Evolutionary conservation across 306 rosid species (phyloP).

Genomic region (Senna tora): DNA sequence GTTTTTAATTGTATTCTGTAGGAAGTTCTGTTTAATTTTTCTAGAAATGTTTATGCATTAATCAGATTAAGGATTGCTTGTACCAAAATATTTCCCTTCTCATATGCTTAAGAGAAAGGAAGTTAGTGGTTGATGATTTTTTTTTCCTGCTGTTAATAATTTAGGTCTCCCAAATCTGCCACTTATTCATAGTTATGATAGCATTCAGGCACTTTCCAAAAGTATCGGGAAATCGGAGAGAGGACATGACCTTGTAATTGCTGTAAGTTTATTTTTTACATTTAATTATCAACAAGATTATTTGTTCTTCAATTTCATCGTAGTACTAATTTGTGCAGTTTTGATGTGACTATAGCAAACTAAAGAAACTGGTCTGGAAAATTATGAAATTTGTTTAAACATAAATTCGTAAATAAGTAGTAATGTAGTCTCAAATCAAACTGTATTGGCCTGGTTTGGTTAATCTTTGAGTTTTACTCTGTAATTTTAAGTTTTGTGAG

Average conservation of each 20-base stretch:
- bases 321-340: background rate
- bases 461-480: background rate
- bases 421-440: slow-evolving; percentile 6
- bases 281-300: background rate
- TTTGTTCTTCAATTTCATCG: slow-evolving; percentile 21
- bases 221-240: slow-evolving; percentile 70
- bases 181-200: slow-evolving; percentile 85
- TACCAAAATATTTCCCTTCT: slow-evolving; percentile 8
- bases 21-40: background rate
- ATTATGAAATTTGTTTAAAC: slow-evolving; percentile 8
- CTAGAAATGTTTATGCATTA: background rate
- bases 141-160: slow-evolving; percentile 29
- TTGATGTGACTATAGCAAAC: slow-evolving; percentile 6
- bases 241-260: slow-evolving; percentile 91
- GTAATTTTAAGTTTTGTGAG: slow-evolving; percentile 3
- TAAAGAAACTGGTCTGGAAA: slow-evolving; percentile 1
- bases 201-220: slow-evolving; percentile 74
- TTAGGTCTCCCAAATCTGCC: slow-evolving; percentile 88
- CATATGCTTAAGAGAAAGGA: slow-evolving; percentile 16
- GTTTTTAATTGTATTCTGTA: background rate
- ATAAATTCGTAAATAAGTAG: slow-evolving; percentile 15
- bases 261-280: slow-evolving; percentile 64
- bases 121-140: slow-evolving; percentile 19
- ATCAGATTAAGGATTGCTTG: slow-evolving; percentile 10
- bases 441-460: background rate